A percentile compares a stretch with the other conserved stretches of the same genome.
These are phyloP conservation scores for Tolypocladium cylindrosporum DNA, from an alignment of 2,329 filamentous ascomycete genomes.

Conservation along the genomic window DNA sequence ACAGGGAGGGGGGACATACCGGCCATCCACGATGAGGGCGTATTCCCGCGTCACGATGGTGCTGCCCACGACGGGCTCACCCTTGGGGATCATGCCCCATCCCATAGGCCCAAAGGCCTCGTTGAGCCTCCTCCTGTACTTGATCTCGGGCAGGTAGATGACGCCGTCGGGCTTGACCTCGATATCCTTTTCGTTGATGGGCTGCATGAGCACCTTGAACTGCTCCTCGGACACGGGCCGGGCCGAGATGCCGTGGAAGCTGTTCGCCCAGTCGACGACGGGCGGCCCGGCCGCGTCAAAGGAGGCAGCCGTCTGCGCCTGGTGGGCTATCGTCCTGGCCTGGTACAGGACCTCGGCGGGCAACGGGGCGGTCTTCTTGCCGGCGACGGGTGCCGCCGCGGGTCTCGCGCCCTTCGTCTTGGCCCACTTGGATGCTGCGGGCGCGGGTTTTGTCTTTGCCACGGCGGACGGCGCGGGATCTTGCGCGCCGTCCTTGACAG, in stretches of 20 bases:
- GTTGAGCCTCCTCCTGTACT: conserved; percentile 88
- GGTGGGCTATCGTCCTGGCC: conserved; percentile 8
- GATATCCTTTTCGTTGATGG: conserved; percentile 63
- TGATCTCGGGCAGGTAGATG: conserved; percentile 94
- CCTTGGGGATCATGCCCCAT: conserved; percentile 85
- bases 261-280: conserved; percentile 66
- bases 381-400: not conserved
- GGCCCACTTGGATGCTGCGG: not conserved
- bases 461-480: not conserved
- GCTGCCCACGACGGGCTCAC: conserved; percentile 75
- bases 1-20: conserved; percentile 42
- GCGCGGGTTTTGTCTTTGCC: not conserved
- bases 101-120: conserved; percentile 86
- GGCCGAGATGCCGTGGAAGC: conserved; percentile 69
- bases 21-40: conserved; percentile 76
- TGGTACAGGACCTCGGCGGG: conserved; percentile 6
- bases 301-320: conserved; percentile 2
- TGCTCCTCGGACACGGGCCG: conserved; percentile 62
- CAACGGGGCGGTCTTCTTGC: not conserved
- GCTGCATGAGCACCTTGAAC: conserved; percentile 55
- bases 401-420: not conserved
- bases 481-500: not conserved
- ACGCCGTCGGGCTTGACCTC: conserved; percentile 98
- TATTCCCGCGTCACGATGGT: conserved; percentile 83
- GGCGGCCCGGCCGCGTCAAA: conserved; percentile 4